phyloP scores from a whole-genome alignment of 306 rosid species.

The Quercus cerris region DNA sequence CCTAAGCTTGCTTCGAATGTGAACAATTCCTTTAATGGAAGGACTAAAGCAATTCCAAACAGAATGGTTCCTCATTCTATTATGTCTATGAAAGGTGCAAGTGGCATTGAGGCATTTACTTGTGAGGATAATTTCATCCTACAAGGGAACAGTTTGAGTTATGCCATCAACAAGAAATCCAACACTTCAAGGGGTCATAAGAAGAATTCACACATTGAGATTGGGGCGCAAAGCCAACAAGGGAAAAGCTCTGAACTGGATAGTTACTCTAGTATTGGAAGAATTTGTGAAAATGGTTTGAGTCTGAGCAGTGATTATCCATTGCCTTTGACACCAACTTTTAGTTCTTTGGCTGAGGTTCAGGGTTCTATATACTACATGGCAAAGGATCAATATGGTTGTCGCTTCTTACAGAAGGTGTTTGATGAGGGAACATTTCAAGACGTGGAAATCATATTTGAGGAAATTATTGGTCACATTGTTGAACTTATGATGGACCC shows the following conservation, averaged over 20 bases:
- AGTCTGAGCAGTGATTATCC: conserved; percentile 11
- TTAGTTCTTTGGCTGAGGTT: conserved; percentile 36
- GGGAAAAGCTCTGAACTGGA: conserved; percentile 23
- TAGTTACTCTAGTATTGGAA: conserved; percentile 1
- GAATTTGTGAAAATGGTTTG: conserved; percentile 21
- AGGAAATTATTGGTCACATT: conserved; percentile 45
- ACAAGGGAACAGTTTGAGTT: conserved; percentile 30
- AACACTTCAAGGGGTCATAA: conserved; percentile 15
- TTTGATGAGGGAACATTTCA: conserved; percentile 49
- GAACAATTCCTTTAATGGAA: conserved; percentile 22
- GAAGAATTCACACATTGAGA: conserved; percentile 16
- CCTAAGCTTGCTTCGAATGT: conserved; percentile 17
- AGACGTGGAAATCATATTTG: conserved; percentile 47
- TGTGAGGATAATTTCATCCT: conserved; percentile 44
- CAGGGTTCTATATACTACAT: conserved; percentile 36
- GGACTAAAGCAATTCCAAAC: conserved; percentile 9
- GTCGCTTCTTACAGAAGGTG: conserved; percentile 55
- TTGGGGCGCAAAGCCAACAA: background rate
- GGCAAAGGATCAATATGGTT: conserved; percentile 75
- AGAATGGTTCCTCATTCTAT: conserved; percentile 13
- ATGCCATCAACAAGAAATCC: conserved; percentile 14
- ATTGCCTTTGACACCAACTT: conserved; percentile 5
- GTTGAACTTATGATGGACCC: conserved; percentile 67
- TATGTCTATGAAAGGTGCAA: conserved; percentile 15
- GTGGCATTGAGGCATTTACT: conserved; percentile 22